Base-by-base conservation (phyloP, 805 yeast genomes). In the Starmerella stigmatis region DNA sequence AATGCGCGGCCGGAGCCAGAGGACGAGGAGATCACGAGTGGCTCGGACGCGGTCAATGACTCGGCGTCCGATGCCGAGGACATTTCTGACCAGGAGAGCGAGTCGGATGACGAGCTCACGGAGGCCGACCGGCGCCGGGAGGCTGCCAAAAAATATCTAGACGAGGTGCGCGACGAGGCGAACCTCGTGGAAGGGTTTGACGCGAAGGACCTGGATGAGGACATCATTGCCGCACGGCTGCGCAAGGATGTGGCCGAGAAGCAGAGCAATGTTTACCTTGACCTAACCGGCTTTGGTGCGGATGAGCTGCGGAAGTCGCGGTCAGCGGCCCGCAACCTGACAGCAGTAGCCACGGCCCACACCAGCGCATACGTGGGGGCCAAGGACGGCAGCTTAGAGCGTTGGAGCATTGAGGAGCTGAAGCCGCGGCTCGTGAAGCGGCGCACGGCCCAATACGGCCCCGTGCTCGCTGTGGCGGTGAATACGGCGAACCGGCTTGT, bases 41-140 rank as follows among this genome's bases (percentile, higher is more conserved):
- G 44, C 20, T 54, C 47, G 15, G 51, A 36, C 15, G 57, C 49
- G 5, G 36, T 23, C 19, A 50, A 39, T 22, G 28, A 22, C 28
- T 35, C 39, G 4, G 25, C 10, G 11, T 16, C 36, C 28, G 49
- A 45, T 23, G 56, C 45, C 15, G 50, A 41, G 6, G 25, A 23
- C 25, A 45, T 50, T 23, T 57, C 52, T 53, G 92, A 81, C 60
- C 57, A 80, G n/a, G 82, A 78, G 54, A 75, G 73, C 13, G 77
- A 81, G 12, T 89, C 81, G 26, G 98, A 89, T 21, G 72, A 70
- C 15, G 97, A 89, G 63, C 36, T 32, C 23, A 75, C 76, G 39
- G 94, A 88, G 8, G 94, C 95, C 0, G 98, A 92, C 59, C 86
- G 85, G 64, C 76, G 98, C 64, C 76, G 98, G 65, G 71, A 97